These are phyloP conservation scores for Nakazawaea molendinolei DNA, from an alignment of 805 yeast species.

Conservation along the genomic window DNA sequence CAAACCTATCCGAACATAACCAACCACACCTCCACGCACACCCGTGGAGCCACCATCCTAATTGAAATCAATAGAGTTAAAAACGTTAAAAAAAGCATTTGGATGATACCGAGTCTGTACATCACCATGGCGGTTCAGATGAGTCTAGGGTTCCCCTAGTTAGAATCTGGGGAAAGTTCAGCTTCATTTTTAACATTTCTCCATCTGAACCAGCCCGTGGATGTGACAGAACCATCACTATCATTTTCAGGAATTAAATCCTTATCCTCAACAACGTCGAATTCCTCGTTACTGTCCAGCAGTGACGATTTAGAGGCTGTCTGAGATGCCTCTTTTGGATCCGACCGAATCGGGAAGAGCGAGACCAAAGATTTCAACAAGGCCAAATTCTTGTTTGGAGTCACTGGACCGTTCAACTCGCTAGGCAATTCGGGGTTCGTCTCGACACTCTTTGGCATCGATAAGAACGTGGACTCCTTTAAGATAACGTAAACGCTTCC, in stretches of 20 bases:
- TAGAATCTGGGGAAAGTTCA: no score
- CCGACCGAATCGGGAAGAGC: background rate
- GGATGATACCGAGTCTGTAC: no score
- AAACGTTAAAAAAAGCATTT: no score
- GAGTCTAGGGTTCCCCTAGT: no score
- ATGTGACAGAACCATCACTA: slow-evolving; percentile 12
- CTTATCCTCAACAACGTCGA: slow-evolving; percentile 38
- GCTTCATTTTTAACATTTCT: no score
- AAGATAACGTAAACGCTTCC: slow-evolving; percentile 10
- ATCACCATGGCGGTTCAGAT: no score
- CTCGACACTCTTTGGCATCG: background rate
- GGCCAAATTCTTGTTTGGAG: slow-evolving; percentile 9
- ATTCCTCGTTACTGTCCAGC: no score
- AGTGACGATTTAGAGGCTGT: background rate
- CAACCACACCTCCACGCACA: no score
- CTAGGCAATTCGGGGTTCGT: background rate
- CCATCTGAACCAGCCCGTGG: slow-evolving; percentile 12
- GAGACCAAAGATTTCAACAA: slow-evolving; percentile 15
- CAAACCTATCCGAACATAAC: no score
- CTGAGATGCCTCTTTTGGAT: background rate
- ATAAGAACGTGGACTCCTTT: slow-evolving; percentile 3
- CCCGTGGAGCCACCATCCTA: no score
- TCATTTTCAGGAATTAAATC: slow-evolving; percentile 6
- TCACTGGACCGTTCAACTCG: background rate
- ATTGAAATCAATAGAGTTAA: no score